Base-by-base conservation (phyloP, 257 asterid genomes). In the Leptodermis oblonga region DNA sequence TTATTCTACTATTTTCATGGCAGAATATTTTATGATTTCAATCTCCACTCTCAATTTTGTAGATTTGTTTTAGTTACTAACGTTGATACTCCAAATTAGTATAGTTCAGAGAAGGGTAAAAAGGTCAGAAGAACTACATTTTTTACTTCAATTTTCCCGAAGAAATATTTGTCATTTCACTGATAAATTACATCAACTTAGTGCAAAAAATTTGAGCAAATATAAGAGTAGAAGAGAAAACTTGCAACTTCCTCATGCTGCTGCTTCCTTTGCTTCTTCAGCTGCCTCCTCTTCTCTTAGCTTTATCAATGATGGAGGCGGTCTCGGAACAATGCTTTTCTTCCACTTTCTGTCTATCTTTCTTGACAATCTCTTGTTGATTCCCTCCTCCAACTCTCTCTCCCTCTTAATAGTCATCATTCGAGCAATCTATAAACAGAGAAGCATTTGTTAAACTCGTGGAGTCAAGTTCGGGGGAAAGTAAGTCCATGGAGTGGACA, bases 341-440 rank as follows among this genome's bases (percentile, higher is more conserved):
- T 82, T 93, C 97, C 97, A 93, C 85, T 90, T 83, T 70, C 26
- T 74, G 76, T 88, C 96, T 25, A 90, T 94, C 79, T 90, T 93
- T 84, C 97, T 87, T 14, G 99, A 93, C 73, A 87, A 62, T 79
- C 97, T 88, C 82, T 84, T 90, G 82, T 79, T 83, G 71, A 90
- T 86, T 71, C 99, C 99, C 74, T 93, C 95, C 68, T 88, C 96
- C 76, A 93, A 13, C 82, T 93, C 99, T 72, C 96, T 84, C 81
- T 90, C 96, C 85, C 97, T 83, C 84, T 83, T 90, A n/a, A 93
- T 86, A 33, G 97, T 88, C 49, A 90, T 85, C 96, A 93, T 93
- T 1, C 94, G 90, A 33, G 98, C 96, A 41, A 90, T 63, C 97
- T 93, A 59, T 68, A 22, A 2, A 65, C 37, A 54, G 41, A 11